phyloP scores from a whole-genome alignment of 148 eudicot genomes.

The Polygonum maritimum region DNA sequence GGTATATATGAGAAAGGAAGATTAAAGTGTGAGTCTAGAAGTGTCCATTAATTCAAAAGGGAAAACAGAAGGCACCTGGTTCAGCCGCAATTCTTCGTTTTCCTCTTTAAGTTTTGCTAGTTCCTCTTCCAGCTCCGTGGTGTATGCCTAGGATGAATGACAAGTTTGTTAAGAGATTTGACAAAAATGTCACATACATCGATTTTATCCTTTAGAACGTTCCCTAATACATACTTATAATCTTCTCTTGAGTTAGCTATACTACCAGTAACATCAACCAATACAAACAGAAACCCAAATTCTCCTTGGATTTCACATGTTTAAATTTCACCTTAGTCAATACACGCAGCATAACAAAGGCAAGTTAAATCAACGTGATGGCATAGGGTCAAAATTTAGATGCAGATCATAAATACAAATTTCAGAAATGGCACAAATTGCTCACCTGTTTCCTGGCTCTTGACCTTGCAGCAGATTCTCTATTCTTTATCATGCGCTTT shows the following conservation, averaged over 20 bases:
- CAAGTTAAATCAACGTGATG: not conserved
- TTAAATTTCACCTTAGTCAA: not conserved
- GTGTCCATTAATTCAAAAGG: not conserved
- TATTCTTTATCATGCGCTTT: conserved; percentile 85
- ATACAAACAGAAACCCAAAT: not conserved
- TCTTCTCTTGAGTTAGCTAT: not conserved
- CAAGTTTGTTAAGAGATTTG: not conserved
- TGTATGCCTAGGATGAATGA: conserved; percentile 54
- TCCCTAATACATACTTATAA: not conserved
- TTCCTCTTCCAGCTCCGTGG: conserved; percentile 84
- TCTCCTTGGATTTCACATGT: not conserved
- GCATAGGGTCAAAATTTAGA: not conserved
- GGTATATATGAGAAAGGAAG: not conserved
- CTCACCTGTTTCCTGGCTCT: conserved; percentile 93
- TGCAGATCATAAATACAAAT: not conserved
- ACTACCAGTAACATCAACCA: not conserved
- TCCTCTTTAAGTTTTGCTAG: conserved; percentile 75
- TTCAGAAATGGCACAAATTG: not conserved
- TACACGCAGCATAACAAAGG: not conserved
- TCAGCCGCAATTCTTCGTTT: conserved; percentile 51
- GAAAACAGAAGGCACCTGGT: conserved; percentile 38
- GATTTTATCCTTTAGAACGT: not conserved
- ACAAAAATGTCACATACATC: not conserved
- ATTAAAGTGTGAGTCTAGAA: not conserved
- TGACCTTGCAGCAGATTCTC: conserved; percentile 96